These are phyloP conservation scores for Solanum rostratum DNA, from an alignment of 257 asterid genomes.

Conservation along the genomic window DNA sequence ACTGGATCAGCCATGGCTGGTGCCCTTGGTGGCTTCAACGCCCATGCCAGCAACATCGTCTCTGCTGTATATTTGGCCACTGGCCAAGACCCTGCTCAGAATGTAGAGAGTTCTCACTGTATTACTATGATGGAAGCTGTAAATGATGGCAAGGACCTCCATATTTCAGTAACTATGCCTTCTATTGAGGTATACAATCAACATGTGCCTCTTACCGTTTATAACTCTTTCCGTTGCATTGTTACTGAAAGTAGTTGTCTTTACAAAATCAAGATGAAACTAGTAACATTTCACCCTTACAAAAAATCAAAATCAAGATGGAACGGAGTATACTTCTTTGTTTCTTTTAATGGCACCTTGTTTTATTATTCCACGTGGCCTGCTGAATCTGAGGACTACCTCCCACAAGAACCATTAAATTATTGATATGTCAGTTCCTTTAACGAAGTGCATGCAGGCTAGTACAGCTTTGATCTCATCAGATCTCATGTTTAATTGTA, in stretches of 20 bases:
- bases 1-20: constrained; percentile 50
- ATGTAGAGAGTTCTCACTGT: constrained; percentile 46
- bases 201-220: not conserved
- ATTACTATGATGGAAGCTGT: constrained; percentile 49
- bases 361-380: not conserved
- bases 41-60: constrained; percentile 46
- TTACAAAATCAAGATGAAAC: not conserved
- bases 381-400: not conserved
- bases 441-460: not conserved
- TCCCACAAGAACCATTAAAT: not conserved
- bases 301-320: too few species aligned
- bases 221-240: not conserved
- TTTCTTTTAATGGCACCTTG: too few species aligned
- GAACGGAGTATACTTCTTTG: too few species aligned
- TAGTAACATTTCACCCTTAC: not conserved
- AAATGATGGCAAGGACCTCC: constrained; percentile 43
- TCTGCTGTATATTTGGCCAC: constrained; percentile 42
- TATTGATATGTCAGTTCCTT: not conserved
- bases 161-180: constrained; percentile 47
- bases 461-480: not conserved
- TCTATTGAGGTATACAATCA: constrained; percentile 33
- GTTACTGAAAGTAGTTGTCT: too few species aligned
- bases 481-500: not conserved
- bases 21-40: constrained; percentile 50
- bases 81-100: constrained; percentile 52